Evolutionary conservation across 305 asterid species (phyloP).

Genomic region (Plantago coronopus): DNA sequence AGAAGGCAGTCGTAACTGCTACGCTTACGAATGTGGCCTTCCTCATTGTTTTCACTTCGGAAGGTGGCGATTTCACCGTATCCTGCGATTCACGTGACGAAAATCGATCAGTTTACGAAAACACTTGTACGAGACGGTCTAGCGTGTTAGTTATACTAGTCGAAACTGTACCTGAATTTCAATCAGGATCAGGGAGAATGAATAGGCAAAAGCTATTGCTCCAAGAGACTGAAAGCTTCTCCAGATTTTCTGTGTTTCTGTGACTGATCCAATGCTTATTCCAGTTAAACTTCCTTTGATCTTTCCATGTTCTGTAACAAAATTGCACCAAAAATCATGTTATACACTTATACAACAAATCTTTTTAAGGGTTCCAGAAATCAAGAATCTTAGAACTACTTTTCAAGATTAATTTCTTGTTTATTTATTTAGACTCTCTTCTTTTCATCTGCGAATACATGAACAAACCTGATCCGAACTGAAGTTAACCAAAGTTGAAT

Average conservation of each 20-base stretch:
- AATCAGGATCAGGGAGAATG: slow-evolving; percentile 56
- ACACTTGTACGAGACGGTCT: neutral
- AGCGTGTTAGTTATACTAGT: neutral
- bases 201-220: slow-evolving; percentile 70
- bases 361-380: too few species aligned
- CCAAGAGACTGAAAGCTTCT: slow-evolving; percentile 65
- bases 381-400: too few species aligned
- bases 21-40: slow-evolving; percentile 47
- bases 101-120: neutral
- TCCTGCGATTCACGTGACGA: slow-evolving; percentile 29
- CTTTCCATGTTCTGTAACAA: slow-evolving; percentile 43
- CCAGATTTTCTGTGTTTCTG: slow-evolving; percentile 60
- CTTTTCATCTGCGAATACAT: too few species aligned
- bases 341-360: neutral
- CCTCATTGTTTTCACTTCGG: slow-evolving; percentile 58
- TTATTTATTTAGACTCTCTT: too few species aligned
- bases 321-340: slow-evolving; percentile 4
- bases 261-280: slow-evolving; percentile 40
- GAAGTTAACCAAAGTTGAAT: too few species aligned
- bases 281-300: slow-evolving; percentile 57
- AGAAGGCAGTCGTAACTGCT: slow-evolving; percentile 47
- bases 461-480: too few species aligned
- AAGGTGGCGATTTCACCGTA: slow-evolving; percentile 57
- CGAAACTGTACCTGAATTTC: slow-evolving; percentile 38
- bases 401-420: too few species aligned